Base-by-base conservation (phyloP, 345 rosid species). In the Citrus medica region DNA sequence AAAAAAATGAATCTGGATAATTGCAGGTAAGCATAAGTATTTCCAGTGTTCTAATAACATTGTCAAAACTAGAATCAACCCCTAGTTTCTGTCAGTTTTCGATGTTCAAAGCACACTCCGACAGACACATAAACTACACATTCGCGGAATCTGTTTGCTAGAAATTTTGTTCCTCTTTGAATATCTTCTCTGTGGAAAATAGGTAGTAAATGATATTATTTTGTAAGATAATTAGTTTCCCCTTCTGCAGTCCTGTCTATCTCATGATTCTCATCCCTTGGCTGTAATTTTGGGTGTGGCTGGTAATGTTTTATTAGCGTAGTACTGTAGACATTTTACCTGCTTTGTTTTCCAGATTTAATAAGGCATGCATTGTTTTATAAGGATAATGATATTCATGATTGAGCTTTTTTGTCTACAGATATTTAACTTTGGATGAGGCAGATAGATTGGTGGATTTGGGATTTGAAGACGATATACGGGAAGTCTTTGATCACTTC, bases 391-490 rank as follows among this genome's bases (percentile, higher is more conserved):
- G 82, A 35, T 80, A 21, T 60, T 73, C 37, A 82, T 22, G 24
- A 40, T 76, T 35, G n/a, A 59, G 28, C 7, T 79, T 48, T 82
- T 75, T 78, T 13, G 67, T 68, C 10, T 86, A n/a, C 85, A 95
- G 98, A 91, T 95, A 93, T 71, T 83, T 95, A 87, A 93, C 98
- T 61, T 82, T 95, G 73, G 98, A 95, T 82, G 98, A 95, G 85
- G 98, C 98, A 16, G 98, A 95, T 84, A 88, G 98, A 70, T 83
- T 93, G 79, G 98, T 95, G 80, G 98, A 95, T 88, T 87, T 92
- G 85, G 98, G 98, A 53, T 95, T 93, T 76, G 98, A 95, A 86
- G 98, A 93, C 80, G 98, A 95, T 86, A 95, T 95, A 66, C 91
- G 98, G 73, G 98, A 93, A 86, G 98, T 93, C 46, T 94, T 94